These are phyloP conservation scores for Paralagenidium karlingii DNA, from an alignment of 352 stramenopile genomes.

Conservation along the genomic window DNA sequence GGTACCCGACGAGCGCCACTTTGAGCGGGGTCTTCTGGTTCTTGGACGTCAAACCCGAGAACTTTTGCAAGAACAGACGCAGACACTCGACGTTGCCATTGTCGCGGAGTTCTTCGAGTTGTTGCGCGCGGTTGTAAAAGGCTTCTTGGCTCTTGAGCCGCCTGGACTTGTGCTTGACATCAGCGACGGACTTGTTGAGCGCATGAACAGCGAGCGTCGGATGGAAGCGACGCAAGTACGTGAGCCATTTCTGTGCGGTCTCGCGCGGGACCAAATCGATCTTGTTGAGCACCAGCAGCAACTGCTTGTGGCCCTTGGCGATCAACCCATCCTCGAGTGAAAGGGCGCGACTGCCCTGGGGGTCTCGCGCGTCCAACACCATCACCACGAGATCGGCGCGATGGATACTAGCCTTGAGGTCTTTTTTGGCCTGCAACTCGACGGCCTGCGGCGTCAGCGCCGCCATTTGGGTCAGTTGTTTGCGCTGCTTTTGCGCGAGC, in stretches of 20 bases:
- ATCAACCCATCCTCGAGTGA: conserved; percentile 93
- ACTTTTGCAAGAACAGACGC: conserved; percentile 94
- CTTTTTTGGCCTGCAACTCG: conserved; percentile 66
- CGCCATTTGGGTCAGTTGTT: conserved; percentile 18
- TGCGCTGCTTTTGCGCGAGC: conserved; percentile 38
- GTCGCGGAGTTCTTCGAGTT: conserved; percentile 51
- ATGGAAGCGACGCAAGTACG: conserved; percentile 88
- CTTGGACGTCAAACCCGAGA: conserved; percentile 54
- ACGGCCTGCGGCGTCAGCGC: conserved; percentile 45
- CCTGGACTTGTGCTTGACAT: conserved; percentile 82
- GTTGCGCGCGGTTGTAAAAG: conserved; percentile 57
- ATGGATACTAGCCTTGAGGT: conserved; percentile 61
- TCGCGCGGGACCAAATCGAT: conserved; percentile 91
- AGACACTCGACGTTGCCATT: conserved; percentile 82
- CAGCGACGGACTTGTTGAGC: conserved; percentile 80
- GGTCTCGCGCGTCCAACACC: conserved; percentile 97
- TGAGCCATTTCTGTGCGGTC: conserved; percentile 92
- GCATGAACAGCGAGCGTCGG: conserved; percentile 87
- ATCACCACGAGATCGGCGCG: conserved; percentile 52
- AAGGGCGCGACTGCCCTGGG: conserved; percentile 87
- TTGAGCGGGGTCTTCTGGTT: conserved; percentile 56
- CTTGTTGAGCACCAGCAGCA: conserved; percentile 99
- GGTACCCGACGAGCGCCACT: conserved; percentile 97
- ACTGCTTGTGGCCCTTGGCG: conserved; percentile 89
- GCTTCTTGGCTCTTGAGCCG: conserved; percentile 44